Percentiles rank a stretch among this genome's conserved stretches.
phyloP scores from a whole-genome alignment of 352 stramenopile genomes.

The Discostella stelligera region DNA sequence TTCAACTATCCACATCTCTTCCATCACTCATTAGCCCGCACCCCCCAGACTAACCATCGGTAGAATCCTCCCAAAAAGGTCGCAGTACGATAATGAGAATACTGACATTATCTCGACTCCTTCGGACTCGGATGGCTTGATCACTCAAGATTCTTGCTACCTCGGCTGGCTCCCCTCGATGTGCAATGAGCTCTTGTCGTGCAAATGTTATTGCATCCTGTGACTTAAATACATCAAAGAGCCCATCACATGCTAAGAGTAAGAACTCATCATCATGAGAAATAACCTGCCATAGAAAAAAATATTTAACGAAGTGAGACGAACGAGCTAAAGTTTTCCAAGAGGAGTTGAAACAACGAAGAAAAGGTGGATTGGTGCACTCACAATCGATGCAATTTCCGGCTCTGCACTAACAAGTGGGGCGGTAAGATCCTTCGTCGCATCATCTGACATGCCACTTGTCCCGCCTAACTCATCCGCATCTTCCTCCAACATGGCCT shows the following conservation, averaged over 20 bases:
- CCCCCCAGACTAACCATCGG: background rate
- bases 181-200: slow-evolving; percentile 76
- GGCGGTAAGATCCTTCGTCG: slow-evolving; percentile 77
- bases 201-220: slow-evolving; percentile 79
- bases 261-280: slow-evolving; percentile 92
- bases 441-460: slow-evolving; percentile 64
- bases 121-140: slow-evolving; percentile 83
- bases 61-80: slow-evolving; percentile 77
- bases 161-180: slow-evolving; percentile 77
- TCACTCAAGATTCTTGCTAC: slow-evolving; percentile 82
- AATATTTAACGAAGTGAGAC: slow-evolving; percentile 10
- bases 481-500: slow-evolving; percentile 81
- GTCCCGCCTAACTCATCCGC: slow-evolving; percentile 62
- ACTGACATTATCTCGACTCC: slow-evolving; percentile 86
- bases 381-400: slow-evolving; percentile 83
- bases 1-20: background rate
- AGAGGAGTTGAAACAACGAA: slow-evolving; percentile 12
- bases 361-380: slow-evolving; percentile 19
- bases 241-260: slow-evolving; percentile 93
- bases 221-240: slow-evolving; percentile 83
- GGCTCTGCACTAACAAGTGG: slow-evolving; percentile 85
- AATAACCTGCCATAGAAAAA: slow-evolving; percentile 60
- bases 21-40: background rate
- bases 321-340: background rate
- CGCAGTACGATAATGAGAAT: slow-evolving; percentile 83